phyloP scores from a whole-genome alignment of 1,139 yeast species.

The Geotrichum histeridarum region DNA sequence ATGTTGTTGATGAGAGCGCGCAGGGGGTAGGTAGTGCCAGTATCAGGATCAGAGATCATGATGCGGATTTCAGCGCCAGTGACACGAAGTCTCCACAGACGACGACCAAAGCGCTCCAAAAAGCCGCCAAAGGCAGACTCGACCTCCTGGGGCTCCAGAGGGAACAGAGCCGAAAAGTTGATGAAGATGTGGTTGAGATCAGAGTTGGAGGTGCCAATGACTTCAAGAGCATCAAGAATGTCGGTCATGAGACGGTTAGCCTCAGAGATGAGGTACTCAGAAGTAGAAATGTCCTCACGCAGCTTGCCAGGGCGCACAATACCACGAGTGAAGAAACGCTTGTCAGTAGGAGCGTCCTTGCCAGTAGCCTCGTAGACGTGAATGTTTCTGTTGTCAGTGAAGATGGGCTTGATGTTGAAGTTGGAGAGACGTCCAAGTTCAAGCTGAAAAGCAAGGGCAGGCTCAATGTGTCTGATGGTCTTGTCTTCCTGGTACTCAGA shows the following conservation, averaged over 20 bases:
- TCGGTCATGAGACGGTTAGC: conserved; percentile 94
- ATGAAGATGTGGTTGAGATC: conserved; percentile 95
- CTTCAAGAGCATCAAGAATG: conserved; percentile 88
- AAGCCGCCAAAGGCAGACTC: conserved; percentile 97
- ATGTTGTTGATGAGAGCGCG: conserved; percentile 95
- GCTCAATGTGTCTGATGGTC: conserved; percentile 95
- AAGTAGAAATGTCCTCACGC: conserved; percentile 84
- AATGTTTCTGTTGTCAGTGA: conserved; percentile 94
- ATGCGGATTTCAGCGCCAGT: conserved; percentile 97
- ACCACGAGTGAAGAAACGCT: conserved; percentile 95
- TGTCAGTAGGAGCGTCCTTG: conserved; percentile 88
- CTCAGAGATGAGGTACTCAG: conserved; percentile 91
- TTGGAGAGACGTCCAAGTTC: conserved; percentile 92
- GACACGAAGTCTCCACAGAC: conserved; percentile 92
- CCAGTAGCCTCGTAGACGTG: conserved; percentile 97
- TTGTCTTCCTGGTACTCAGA: conserved; percentile 70
- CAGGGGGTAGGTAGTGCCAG: conserved; percentile 84
- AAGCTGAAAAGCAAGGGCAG: conserved; percentile 95
- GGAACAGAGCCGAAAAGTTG: conserved; percentile 92
- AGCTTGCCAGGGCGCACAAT: conserved; percentile 93
- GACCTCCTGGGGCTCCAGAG: conserved; percentile 89
- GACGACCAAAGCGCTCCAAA: conserved; percentile 94
- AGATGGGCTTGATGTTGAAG: conserved; percentile 89
- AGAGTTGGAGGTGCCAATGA: conserved; percentile 91
- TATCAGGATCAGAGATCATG: conserved; percentile 81